Conservation (phyloP, 139 green algal species). For the Tetradesmus obliquus region DNA sequence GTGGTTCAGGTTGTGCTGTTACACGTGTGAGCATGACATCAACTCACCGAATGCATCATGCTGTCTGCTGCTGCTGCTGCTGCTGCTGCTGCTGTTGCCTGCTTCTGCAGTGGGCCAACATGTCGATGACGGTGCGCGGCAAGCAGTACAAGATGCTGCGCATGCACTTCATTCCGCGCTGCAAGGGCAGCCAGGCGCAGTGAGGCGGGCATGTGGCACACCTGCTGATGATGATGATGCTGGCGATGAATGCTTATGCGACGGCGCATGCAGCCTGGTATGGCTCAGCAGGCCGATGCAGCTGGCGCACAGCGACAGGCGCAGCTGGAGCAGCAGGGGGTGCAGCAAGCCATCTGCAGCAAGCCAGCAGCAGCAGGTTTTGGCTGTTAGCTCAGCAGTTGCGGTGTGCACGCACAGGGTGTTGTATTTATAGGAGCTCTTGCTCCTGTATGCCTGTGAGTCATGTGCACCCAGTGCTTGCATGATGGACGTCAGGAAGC, state of each 20-base stretch:
- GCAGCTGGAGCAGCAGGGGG: no score
- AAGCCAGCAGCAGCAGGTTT: neutral
- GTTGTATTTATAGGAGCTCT: no score
- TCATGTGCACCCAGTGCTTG: no score
- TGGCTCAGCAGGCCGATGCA: neutral
- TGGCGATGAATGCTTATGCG: no score
- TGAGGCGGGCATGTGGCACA: neutral
- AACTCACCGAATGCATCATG: neutral
- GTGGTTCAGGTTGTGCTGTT: no score
- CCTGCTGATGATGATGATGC: neutral
- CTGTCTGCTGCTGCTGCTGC: constrained; percentile 10
- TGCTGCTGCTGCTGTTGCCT: neutral
- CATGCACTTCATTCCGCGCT: constrained; percentile 77
- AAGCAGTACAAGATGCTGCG: constrained; percentile 67
- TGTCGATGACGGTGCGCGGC: constrained; percentile 66
- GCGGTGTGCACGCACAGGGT: no score
- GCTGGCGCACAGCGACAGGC: neutral
- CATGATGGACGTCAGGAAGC: no score
- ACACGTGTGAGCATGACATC: no score
- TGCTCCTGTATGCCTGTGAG: no score
- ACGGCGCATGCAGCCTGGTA: no score
- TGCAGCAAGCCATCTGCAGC: neutral
- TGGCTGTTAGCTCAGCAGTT: no score
- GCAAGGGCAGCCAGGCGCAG: neutral
- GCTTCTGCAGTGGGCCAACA: constrained; percentile 70